phyloP scores from a whole-genome alignment of 2,329 filamentous ascomycete species.

The Akanthomyces dipterigenus region DNA sequence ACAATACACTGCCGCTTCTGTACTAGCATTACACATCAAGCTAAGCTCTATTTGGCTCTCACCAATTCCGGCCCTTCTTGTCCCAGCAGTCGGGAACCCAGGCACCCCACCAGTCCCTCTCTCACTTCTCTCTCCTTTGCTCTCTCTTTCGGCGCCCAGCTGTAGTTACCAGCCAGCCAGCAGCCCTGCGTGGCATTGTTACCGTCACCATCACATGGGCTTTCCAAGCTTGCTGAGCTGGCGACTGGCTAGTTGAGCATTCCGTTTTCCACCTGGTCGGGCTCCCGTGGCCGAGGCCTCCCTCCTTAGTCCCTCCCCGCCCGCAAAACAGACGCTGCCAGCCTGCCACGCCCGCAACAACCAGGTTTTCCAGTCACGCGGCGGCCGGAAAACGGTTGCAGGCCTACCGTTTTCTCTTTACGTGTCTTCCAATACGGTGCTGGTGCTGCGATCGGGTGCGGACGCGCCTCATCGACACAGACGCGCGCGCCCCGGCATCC shows the following conservation, averaged over 20 bases:
- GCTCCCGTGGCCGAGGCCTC: not conserved
- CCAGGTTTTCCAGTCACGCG: not conserved
- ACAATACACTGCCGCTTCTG: not conserved
- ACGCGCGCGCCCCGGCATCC: not conserved
- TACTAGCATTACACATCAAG: not conserved
- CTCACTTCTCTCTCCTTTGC: constrained; percentile 17
- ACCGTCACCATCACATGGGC: constrained; percentile 11
- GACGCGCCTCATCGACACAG: not conserved
- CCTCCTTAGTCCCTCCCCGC: not conserved
- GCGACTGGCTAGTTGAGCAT: not conserved
- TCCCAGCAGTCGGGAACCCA: not conserved
- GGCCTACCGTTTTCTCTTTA: constrained; percentile 1
- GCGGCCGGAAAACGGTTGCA: constrained; percentile 1
- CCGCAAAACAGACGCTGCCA: not conserved
- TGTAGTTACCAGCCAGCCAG: not conserved
- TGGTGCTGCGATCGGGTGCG: not conserved
- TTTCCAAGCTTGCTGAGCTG: not conserved
- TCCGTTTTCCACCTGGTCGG: constrained; percentile 3
- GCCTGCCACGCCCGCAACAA: not conserved
- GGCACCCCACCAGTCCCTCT: not conserved
- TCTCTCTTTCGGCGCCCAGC: constrained; percentile 11
- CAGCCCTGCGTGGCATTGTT: constrained; percentile 14
- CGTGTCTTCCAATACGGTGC: not conserved
- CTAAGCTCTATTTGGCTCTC: not conserved
- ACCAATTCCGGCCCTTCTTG: not conserved